These are phyloP conservation scores for Sodiomyces alkalinus DNA, from an alignment of 2,329 filamentous ascomycete species.

Conservation along the genomic window DNA sequence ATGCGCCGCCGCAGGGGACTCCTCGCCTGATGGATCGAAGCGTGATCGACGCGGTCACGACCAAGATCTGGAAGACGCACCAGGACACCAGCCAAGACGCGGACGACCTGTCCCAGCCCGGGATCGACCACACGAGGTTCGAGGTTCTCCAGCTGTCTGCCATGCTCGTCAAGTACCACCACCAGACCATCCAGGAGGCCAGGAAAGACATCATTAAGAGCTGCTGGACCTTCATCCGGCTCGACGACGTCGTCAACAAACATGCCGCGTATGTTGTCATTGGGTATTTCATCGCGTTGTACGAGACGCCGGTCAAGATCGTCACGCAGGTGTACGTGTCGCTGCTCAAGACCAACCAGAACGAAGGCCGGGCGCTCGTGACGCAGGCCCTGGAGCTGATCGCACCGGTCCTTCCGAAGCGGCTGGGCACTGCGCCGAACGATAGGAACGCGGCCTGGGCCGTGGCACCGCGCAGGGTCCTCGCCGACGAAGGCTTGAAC, in stretches of 20 bases:
- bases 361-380: constrained; percentile 80
- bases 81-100: constrained; percentile 67
- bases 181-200: constrained; percentile 72
- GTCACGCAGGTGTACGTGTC: constrained; percentile 90
- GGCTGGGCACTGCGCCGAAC: constrained; percentile 51
- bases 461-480: constrained; percentile 73
- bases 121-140: constrained; percentile 91
- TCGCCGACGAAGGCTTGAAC: constrained; percentile 90
- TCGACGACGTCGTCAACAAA: constrained; percentile 99
- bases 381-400: constrained; percentile 90
- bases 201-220: constrained; percentile 99
- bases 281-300: constrained; percentile 93
- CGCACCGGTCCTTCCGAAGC: constrained; percentile 82
- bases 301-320: constrained; percentile 92
- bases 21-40: constrained; percentile 67
- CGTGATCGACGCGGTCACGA: constrained; percentile 80
- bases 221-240: constrained; percentile 92
- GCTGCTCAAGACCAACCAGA: constrained; percentile 81
- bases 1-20: constrained; percentile 36
- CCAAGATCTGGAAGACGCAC: constrained; percentile 87
- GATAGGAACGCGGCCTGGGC: constrained; percentile 78
- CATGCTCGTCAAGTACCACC: constrained; percentile 89
- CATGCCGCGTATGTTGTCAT: constrained; percentile 95
- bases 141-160: constrained; percentile 91
- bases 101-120: constrained; percentile 70